Conservation (phyloP, 805 yeast species). For the Metschnikowia arizonensis region DNA sequence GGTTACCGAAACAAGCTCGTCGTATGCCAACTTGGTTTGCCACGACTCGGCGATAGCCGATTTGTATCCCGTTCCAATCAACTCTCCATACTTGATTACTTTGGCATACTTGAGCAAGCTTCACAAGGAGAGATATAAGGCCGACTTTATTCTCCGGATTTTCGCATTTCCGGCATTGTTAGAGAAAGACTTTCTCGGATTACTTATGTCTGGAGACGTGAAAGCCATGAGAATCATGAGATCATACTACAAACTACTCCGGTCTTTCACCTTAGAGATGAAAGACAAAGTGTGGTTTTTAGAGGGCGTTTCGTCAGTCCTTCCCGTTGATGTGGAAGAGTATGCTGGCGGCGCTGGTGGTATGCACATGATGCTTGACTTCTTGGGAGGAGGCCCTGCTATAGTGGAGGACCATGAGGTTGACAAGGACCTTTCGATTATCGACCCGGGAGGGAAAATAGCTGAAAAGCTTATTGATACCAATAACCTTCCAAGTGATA, state of each 20-base stretch:
- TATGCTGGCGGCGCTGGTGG: conserved; percentile 85
- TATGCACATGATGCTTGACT: conserved; percentile 88
- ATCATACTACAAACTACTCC: conserved; percentile 74
- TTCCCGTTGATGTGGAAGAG: conserved; percentile 89
- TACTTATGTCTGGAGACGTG: conserved; percentile 79
- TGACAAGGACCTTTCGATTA: conserved; percentile 37
- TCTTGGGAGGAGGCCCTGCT: conserved; percentile 64
- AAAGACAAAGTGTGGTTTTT: conserved; percentile 90
- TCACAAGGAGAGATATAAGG: conserved; percentile 74
- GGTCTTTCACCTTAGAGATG: conserved; percentile 81
- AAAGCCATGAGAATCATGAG: conserved; percentile 90
- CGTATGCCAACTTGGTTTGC: conserved; percentile 62
- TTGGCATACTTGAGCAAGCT: conserved; percentile 80
- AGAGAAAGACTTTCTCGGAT: conserved; percentile 72
- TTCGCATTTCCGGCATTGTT: conserved; percentile 92
- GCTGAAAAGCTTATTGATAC: conserved; percentile 50
- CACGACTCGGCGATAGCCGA: conserved; percentile 84
- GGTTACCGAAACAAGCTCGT: conserved; percentile 19
- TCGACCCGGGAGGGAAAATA: conserved; percentile 43
- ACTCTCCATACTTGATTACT: conserved; percentile 85
- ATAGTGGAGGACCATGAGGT: conserved; percentile 36
- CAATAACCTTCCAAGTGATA: conserved; percentile 54
- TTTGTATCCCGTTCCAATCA: conserved; percentile 76
- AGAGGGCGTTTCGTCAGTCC: conserved; percentile 75
- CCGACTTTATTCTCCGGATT: conserved; percentile 80